A percentile compares a stretch with the other conserved stretches of the same genome.
phyloP scores from a whole-genome alignment of 192 early-diverging fungal genomes.

The Umbelopsis vinacea region DNA sequence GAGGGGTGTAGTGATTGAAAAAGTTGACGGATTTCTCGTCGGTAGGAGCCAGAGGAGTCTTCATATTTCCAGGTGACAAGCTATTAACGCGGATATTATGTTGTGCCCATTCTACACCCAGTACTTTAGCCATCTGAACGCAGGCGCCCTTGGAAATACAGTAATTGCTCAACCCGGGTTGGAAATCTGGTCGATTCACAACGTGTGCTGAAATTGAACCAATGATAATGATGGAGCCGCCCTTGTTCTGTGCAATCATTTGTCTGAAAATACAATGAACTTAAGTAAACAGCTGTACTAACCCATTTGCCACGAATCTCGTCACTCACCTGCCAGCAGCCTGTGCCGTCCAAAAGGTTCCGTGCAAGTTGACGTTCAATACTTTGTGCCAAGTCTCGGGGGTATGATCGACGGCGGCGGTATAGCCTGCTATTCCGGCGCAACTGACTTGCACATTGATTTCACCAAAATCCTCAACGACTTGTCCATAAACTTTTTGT shows the following conservation, averaged over 20 bases:
- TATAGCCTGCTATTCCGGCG: constrained; percentile 28
- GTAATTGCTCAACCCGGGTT: constrained; percentile 38
- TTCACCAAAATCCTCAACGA: constrained; percentile 23
- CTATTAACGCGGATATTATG: constrained; percentile 38
- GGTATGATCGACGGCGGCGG: constrained; percentile 13
- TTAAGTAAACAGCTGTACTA: too few relatives aligned
- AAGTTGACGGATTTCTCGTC: constrained; percentile 15
- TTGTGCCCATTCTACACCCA: constrained; percentile 42
- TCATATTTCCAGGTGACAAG: constrained; percentile 34
- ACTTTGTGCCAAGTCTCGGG: constrained; percentile 30
- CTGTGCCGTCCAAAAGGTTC: constrained; percentile 32
- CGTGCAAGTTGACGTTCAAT: constrained; percentile 31
- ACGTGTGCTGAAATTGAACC: constrained; percentile 39
- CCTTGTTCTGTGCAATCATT: constrained; percentile 25
- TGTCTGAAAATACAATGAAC: neutral
- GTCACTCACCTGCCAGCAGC: constrained; percentile 31
- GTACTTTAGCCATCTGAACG: constrained; percentile 41
- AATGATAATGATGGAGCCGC: constrained; percentile 38
- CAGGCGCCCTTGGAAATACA: constrained; percentile 44
- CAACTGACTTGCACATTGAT: constrained; percentile 29
- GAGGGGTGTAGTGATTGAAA: constrained; percentile 29
- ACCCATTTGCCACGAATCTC: too few relatives aligned
- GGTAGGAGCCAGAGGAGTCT: constrained; percentile 25
- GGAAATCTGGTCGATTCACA: constrained; percentile 34
- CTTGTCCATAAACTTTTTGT: neutral